Conservation (phyloP, 768 basidiomycete species). For the Mycena alexandri region DNA sequence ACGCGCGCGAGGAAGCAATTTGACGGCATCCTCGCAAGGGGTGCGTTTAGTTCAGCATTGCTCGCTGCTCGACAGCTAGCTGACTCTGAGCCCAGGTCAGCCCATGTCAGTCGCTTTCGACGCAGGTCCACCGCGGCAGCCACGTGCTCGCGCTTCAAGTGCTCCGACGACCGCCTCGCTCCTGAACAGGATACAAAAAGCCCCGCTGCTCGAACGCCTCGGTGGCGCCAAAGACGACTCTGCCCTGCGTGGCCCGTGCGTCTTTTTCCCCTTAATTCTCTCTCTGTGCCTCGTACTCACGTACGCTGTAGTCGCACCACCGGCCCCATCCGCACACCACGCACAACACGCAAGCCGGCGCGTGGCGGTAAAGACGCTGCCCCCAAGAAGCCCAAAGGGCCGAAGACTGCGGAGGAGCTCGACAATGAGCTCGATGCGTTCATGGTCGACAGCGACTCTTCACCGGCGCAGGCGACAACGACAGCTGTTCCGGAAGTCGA, state of each 20-base stretch:
- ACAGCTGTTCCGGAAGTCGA: constrained; percentile 60
- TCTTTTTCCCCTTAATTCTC: constrained; percentile 23
- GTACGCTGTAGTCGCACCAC: constrained; percentile 48
- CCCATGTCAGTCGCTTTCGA: constrained; percentile 81
- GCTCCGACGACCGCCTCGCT: constrained; percentile 71
- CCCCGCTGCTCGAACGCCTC: constrained; percentile 76
- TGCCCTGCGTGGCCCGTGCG: constrained; percentile 55
- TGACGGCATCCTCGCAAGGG: constrained; percentile 90
- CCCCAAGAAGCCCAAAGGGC: constrained; percentile 57
- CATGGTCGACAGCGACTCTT: constrained; percentile 68
- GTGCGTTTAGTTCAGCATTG: constrained; percentile 55
- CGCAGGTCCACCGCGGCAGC: constrained; percentile 59
- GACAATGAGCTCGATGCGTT: constrained; percentile 92
- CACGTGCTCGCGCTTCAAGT: constrained; percentile 61
- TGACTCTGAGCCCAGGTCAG: constrained; percentile 64
- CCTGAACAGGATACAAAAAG: constrained; percentile 81
- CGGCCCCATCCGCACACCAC: constrained; percentile 66
- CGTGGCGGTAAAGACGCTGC: constrained; percentile 48
- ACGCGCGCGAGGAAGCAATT: constrained; percentile 86
- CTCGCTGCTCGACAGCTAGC: constrained; percentile 25
- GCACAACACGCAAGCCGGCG: constrained; percentile 37
- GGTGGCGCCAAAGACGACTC: constrained; percentile 57
- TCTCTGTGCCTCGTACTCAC: neutral
- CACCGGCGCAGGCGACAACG: constrained; percentile 17
- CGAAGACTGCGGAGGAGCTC: constrained; percentile 84